These are phyloP conservation scores for Pseudozyma hubeiensis DNA, from an alignment of 1,284 basidiomycete species.

Conservation along the genomic window DNA sequence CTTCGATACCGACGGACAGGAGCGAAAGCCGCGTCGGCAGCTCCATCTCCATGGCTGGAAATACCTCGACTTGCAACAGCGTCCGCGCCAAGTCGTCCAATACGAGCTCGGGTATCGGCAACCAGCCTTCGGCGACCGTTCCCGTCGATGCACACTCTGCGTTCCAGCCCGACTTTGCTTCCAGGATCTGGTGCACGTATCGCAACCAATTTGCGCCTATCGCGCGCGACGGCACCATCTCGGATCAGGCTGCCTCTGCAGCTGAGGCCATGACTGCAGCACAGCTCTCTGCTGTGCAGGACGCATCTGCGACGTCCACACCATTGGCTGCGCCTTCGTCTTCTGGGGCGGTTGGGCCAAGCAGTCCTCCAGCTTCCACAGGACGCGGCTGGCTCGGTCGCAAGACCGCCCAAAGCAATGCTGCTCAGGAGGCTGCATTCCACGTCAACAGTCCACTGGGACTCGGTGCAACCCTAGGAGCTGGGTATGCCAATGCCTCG, in stretches of 20 bases:
- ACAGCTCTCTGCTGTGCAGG: constrained; percentile 15
- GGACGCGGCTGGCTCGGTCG: constrained; percentile 47
- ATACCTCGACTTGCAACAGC: constrained; percentile 27
- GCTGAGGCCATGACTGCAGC: constrained; percentile 32
- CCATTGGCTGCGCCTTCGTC: constrained; percentile 7
- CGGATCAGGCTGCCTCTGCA: constrained; percentile 57
- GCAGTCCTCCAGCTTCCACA: constrained; percentile 23
- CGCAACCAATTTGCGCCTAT: constrained; percentile 65
- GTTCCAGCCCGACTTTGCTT: constrained; percentile 54
- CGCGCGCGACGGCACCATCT: constrained; percentile 63
- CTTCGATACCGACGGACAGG: constrained; percentile 1
- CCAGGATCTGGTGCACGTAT: constrained; percentile 67
- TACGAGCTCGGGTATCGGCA: constrained; percentile 24
- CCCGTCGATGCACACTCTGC: constrained; percentile 21
- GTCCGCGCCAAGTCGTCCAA: constrained; percentile 37
- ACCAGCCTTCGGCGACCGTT: background rate
- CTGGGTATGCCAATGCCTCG: constrained; percentile 33
- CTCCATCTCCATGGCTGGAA: constrained; percentile 33
- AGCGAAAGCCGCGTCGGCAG: constrained; percentile 33
- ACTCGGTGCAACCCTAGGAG: constrained; percentile 35
- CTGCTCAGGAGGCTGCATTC: constrained; percentile 14
- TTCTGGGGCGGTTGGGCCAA: constrained; percentile 13
- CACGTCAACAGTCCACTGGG: constrained; percentile 24
- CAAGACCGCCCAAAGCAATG: constrained; percentile 32
- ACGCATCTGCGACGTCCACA: constrained; percentile 4